Evolutionary conservation across 2,329 filamentous ascomycete species (phyloP).

Genomic region (Clonostachys byssicola): DNA sequence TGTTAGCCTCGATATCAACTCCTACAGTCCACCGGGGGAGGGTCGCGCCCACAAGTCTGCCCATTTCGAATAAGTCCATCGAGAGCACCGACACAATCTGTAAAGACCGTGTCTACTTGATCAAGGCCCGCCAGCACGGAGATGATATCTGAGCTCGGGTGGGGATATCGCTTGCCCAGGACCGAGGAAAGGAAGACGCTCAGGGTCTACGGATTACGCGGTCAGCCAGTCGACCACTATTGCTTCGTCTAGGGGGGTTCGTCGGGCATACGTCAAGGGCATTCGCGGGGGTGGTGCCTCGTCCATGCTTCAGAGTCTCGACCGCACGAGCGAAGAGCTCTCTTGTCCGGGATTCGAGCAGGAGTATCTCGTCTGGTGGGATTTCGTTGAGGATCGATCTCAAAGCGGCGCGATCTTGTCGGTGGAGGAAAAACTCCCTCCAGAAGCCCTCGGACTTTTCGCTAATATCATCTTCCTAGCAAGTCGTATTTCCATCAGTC

Average conservation of each 20-base stretch:
- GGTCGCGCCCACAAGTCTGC: conserved; percentile 52
- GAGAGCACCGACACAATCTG: conserved; percentile 79
- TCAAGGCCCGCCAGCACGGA: conserved; percentile 84
- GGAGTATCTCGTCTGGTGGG: conserved; percentile 69
- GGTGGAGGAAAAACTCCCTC: conserved; percentile 90
- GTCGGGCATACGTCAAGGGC: conserved; percentile 72
- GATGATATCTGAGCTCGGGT: conserved; percentile 93
- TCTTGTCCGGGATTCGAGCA: conserved; percentile 72
- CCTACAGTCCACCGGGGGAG: background rate
- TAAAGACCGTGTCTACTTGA: conserved; percentile 80
- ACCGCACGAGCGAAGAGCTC: conserved; percentile 76
- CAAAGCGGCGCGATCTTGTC: conserved; percentile 69
- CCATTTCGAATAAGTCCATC: conserved; percentile 82
- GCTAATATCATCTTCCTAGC: conserved; percentile 57
- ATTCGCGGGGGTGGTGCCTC: conserved; percentile 63
- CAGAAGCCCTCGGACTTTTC: conserved; percentile 89
- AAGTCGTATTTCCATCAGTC: conserved; percentile 12
- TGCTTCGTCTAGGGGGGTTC: background rate
- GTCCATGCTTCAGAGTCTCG: conserved; percentile 57
- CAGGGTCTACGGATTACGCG: conserved; percentile 62
- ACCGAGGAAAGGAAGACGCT: conserved; percentile 81
- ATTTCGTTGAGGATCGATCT: conserved; percentile 66
- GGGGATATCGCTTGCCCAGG: conserved; percentile 86
- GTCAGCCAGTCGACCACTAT: conserved; percentile 6
- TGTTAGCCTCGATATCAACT: background rate